These are phyloP conservation scores for Astragalus glycyphyllos DNA, from an alignment of 306 rosid genomes.

Conservation along the genomic window DNA sequence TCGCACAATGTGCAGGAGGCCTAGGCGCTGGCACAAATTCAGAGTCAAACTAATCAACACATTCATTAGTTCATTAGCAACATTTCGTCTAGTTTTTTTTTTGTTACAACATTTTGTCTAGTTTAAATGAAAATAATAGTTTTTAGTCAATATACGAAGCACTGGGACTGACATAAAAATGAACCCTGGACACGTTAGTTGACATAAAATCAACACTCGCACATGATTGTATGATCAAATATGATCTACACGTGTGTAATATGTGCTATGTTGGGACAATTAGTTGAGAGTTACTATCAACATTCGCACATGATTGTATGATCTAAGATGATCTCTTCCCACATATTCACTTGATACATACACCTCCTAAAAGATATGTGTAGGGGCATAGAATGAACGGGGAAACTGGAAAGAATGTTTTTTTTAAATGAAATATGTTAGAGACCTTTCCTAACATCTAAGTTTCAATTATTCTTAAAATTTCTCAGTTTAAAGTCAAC, in stretches of 20 bases:
- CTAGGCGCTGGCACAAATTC: constrained; percentile 11
- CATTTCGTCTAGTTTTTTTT: constrained; percentile 19
- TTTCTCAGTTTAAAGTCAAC: background rate
- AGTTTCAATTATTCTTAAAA: background rate
- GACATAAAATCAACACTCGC: too few species aligned
- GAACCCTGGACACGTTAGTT: background rate
- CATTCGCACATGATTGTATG: background rate
- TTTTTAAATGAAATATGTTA: background rate
- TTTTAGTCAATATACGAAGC: background rate
- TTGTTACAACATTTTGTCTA: constrained; percentile 22
- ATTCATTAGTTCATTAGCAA: background rate
- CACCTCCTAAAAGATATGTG: background rate
- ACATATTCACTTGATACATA: constrained; percentile 8
- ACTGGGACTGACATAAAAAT: background rate
- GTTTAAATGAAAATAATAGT: background rate
- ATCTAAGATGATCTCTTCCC: background rate
- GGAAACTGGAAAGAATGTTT: background rate
- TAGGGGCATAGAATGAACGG: background rate
- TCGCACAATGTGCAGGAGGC: constrained; percentile 16
- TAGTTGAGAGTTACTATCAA: background rate
- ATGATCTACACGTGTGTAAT: background rate
- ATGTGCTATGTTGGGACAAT: background rate
- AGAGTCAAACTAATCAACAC: background rate
- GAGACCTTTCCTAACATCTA: background rate
- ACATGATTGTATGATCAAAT: too few species aligned